These are phyloP conservation scores for Cutaneotrichosporon spelunceum DNA, from an alignment of 1,284 basidiomycete genomes.

Conservation along the genomic window DNA sequence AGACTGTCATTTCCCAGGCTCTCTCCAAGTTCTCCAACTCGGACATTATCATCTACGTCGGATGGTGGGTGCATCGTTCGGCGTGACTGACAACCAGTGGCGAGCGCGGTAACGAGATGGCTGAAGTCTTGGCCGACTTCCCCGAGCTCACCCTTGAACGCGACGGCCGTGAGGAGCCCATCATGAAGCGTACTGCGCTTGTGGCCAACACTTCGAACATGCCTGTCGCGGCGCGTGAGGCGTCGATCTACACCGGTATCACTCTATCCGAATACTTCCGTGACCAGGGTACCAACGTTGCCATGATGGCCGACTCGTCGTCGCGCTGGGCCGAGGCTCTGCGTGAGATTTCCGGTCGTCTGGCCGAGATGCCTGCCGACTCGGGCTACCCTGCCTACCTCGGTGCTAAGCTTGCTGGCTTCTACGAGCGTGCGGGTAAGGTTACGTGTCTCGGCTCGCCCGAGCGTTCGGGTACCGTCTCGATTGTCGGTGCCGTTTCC, in stretches of 20 bases:
- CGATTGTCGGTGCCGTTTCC: conserved; percentile 97
- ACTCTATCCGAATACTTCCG: conserved; percentile 99
- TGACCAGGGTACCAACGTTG: conserved; percentile 95
- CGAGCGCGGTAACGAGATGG: conserved; percentile 64
- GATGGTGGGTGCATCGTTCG: conserved; percentile 63
- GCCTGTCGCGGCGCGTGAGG: conserved; percentile 99
- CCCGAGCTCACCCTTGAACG: conserved; percentile 90
- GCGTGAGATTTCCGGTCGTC: conserved; percentile 97
- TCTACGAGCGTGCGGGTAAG: conserved; percentile 99
- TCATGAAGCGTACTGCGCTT: conserved; percentile 99
- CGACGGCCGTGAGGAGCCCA: conserved; percentile 89
- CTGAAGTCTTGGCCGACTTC: conserved; percentile 97
- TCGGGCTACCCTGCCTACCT: conserved; percentile 98
- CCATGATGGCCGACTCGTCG: conserved; percentile 99
- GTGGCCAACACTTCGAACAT: conserved; percentile 99
- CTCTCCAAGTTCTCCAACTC: conserved; percentile 99
- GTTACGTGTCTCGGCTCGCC: conserved; percentile 90
- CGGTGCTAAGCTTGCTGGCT: conserved; percentile 89
- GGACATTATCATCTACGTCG: conserved; percentile 99
- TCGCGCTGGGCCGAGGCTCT: conserved; percentile 99
- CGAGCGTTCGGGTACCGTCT: conserved; percentile 83
- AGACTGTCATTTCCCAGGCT: conserved; percentile 94
- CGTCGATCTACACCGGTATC: conserved; percentile 99
- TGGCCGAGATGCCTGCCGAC: conserved; percentile 99
- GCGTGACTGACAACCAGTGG: conserved; percentile 20